Conservation (phyloP, 306 rosid genomes). For the Sicyos baderoa region DNA sequence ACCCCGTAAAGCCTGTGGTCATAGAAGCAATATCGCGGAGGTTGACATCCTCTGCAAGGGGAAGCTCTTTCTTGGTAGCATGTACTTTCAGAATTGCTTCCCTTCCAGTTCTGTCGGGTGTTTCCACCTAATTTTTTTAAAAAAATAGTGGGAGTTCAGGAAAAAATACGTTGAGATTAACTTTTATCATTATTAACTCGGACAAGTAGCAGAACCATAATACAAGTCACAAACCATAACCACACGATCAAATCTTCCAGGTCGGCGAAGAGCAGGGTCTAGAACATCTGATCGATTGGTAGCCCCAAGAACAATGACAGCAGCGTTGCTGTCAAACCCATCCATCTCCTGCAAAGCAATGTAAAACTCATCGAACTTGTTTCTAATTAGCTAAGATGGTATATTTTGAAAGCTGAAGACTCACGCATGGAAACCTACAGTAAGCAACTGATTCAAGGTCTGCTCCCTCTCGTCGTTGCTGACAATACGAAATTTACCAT, state of each 20-base stretch:
- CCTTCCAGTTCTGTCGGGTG: constrained; percentile 87
- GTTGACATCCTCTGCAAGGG: constrained; percentile 62
- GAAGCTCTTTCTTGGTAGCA: constrained; percentile 81
- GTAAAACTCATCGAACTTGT: constrained; percentile 7
- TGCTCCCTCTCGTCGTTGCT: constrained; percentile 98
- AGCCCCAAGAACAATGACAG: constrained; percentile 93
- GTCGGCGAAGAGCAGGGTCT: constrained; percentile 97
- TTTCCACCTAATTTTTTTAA: constrained; percentile 56
- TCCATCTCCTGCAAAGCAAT: constrained; percentile 82
- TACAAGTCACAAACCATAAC: constrained; percentile 57
- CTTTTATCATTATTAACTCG: constrained; percentile 16
- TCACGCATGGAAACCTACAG: constrained; percentile 46
- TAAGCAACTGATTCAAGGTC: constrained; percentile 95
- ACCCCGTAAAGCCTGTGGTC: constrained; percentile 99
- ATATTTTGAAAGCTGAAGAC: constrained; percentile 23
- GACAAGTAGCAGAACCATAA: constrained; percentile 19
- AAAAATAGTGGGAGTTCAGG: not conserved
- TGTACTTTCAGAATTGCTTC: constrained; percentile 81
- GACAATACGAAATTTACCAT: constrained; percentile 88
- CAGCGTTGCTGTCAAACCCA: constrained; percentile 98
- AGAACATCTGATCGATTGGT: constrained; percentile 85
- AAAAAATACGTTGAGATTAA: not conserved
- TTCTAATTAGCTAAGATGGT: not conserved
- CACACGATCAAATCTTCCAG: constrained; percentile 96
- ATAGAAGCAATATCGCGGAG: constrained; percentile 72